A percentile compares a stretch with the other conserved stretches of the same genome.
These are phyloP conservation scores for Suillus ampliporus DNA, from an alignment of 768 basidiomycete species.

Conservation along the genomic window DNA sequence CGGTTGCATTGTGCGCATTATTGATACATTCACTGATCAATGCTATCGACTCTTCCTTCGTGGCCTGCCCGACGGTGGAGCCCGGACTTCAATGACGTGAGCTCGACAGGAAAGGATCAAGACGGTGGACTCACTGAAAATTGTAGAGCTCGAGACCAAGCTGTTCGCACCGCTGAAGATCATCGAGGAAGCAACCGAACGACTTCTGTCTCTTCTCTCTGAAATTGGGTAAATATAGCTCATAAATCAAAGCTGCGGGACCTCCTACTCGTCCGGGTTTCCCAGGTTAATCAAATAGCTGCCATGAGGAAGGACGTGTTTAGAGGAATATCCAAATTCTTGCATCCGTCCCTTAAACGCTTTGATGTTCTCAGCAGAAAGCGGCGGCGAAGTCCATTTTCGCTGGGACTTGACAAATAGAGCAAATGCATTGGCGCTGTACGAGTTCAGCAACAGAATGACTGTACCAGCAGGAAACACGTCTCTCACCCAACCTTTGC, in stretches of 20 bases:
- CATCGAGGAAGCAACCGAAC: slow-evolving; percentile 83
- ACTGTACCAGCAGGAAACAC: neutral
- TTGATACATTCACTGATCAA: slow-evolving; percentile 78
- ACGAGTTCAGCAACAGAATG: neutral
- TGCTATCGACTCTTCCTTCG: slow-evolving; percentile 62
- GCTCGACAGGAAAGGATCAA: neutral
- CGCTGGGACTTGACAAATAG: slow-evolving; percentile 86
- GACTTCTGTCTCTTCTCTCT: slow-evolving; percentile 74
- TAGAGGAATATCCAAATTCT: slow-evolving; percentile 62
- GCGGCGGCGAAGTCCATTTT: slow-evolving; percentile 73
- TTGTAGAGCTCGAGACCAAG: slow-evolving; percentile 80
- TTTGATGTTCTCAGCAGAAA: slow-evolving; percentile 56
- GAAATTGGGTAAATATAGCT: neutral
- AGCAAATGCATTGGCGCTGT: slow-evolving; percentile 81
- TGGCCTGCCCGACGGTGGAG: slow-evolving; percentile 76
- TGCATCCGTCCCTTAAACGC: slow-evolving; percentile 67
- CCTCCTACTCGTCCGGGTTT: slow-evolving; percentile 72
- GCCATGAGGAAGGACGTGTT: slow-evolving; percentile 80
- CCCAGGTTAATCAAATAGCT: slow-evolving; percentile 87
- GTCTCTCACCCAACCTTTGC: slow-evolving; percentile 63
- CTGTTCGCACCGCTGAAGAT: slow-evolving; percentile 76
- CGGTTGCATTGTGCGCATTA: slow-evolving; percentile 67
- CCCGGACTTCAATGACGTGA: slow-evolving; percentile 61
- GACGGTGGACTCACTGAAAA: slow-evolving; percentile 70
- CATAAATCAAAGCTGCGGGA: neutral